Conservation (phyloP, 208 protist species). For the Acanthamoeba triangularis region DNA sequence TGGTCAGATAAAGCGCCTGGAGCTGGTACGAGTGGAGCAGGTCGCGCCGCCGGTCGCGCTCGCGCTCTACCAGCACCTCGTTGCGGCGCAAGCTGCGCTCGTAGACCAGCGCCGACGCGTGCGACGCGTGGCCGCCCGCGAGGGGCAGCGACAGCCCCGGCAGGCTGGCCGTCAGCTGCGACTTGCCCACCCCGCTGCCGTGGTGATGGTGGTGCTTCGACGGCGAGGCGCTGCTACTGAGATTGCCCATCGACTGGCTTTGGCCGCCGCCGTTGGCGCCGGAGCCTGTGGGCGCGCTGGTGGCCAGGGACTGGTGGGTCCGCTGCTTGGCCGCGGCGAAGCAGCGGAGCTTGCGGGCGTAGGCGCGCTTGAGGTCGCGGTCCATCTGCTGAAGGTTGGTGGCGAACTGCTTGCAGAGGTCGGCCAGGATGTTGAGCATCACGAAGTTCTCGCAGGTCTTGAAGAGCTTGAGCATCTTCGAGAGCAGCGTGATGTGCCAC, state of each 20-base stretch:
- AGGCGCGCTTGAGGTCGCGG: constrained; percentile 16
- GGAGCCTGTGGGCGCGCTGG: not conserved
- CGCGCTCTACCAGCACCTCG: constrained; percentile 7
- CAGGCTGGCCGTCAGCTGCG: not conserved
- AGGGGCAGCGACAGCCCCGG: not conserved
- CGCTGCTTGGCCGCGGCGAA: not conserved
- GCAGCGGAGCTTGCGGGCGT: not conserved
- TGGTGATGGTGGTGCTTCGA: not conserved
- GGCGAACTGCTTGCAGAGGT: constrained; percentile 48
- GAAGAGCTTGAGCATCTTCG: constrained; percentile 73
- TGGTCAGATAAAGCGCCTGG: constrained; percentile 40
- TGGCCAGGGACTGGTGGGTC: not conserved
- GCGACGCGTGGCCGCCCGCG: too few relatives aligned
- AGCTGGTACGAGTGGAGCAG: constrained; percentile 61
- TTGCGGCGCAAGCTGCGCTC: not conserved
- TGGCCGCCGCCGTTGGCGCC: not conserved
- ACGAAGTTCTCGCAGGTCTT: constrained; percentile 75
- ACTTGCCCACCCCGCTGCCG: not conserved
- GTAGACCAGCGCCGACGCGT: too few relatives aligned
- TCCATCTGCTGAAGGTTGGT: constrained; percentile 15
- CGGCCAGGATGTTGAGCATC: constrained; percentile 60
- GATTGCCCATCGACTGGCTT: not conserved
- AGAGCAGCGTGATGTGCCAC: constrained; percentile 56
- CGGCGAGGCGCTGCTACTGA: not conserved
- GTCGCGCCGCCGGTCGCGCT: constrained; percentile 24